Evolutionary conservation across 495 filamentous ascomycete species (phyloP), one percentile per base, ranked within the genome.

Genomic region (Clohesyomyces aquaticus): DNA sequence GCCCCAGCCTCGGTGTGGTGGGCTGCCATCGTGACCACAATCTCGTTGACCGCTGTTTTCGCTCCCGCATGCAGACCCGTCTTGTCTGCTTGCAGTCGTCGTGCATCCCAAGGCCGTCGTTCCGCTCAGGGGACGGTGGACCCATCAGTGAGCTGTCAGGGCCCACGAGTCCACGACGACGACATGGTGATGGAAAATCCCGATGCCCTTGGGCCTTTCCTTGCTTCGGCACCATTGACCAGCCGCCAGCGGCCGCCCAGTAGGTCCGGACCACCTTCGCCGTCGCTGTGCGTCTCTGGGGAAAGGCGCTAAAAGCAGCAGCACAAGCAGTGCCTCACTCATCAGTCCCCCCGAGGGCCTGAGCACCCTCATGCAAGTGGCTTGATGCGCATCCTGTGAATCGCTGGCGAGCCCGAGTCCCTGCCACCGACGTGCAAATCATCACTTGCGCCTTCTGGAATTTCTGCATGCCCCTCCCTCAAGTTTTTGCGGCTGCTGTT

Each of bases 281-380:
- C 54, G 54, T 3, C 18, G 18, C 35, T 10, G 54, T 46, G 10
- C 18, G 1, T 6, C 18, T 45, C 29, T 45, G 51, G 51, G 35
- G 35, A 1, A 18, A 9, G 28, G 38, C 41, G 22, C 54, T 57
- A 57, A 57, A 57, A 57, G 54, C 48, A 52, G 48, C 51, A 22
- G 18, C 48, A 23, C 48, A 52, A 28, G 51, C 56, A 59, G 45
- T 50, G 56, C 56, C 46, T 38, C 56, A 41, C 27, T 38, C 19
- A 25, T 11, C 18, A 11, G 10, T 19, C 19, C 19, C 11, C 43
- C 27, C 42, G 43, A 22, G 6, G 4, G n/a, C 43, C 16, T n/a
- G 9, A 41, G n/a, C 18, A 4, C 19, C 16, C 51, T 55, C 14
- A 25, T 55, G 51, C 51, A 47, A 32, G 55, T 59, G 55, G 55